Percentiles rank a stretch among this genome's conserved stretches.
phyloP scores from a whole-genome alignment of 768 basidiomycete species.

The Leucocoprinus sp. region DNA sequence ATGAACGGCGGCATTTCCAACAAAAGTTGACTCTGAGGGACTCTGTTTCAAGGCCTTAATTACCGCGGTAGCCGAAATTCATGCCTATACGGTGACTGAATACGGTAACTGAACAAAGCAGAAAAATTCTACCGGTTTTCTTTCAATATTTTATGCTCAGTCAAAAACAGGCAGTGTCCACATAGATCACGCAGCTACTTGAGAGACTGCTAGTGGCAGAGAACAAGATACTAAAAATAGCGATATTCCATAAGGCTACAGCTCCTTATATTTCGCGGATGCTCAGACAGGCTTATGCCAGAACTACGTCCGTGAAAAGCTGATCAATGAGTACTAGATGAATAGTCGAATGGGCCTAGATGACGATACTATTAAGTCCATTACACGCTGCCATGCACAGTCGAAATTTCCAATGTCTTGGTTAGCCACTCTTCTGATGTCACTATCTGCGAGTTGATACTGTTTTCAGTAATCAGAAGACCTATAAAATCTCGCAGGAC shows the following conservation, averaged over 20 bases:
- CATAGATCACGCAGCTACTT: conserved; percentile 3
- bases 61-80: not conserved
- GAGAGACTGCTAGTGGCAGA: conserved; percentile 2
- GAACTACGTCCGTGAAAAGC: conserved; percentile 5
- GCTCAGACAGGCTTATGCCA: conserved; percentile 10
- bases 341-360: conserved; percentile 10
- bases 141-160: too few species aligned
- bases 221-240: conserved; percentile 6
- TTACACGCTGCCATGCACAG: conserved; percentile 12
- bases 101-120: not conserved
- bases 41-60: conserved; percentile 1
- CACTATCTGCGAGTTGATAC: conserved; percentile 5
- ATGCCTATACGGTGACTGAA: not conserved
- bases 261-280: conserved; percentile 10
- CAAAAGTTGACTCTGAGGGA: not conserved
- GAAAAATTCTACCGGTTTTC: too few species aligned
- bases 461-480: not conserved
- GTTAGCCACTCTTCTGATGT: conserved; percentile 1
- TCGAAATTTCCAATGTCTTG: conserved; percentile 9
- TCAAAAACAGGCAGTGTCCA: not conserved
- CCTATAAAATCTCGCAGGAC: not conserved
- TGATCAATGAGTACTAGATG: conserved; percentile 7
- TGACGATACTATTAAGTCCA: conserved; percentile 10
- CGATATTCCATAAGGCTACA: conserved; percentile 2
- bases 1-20: not conserved